Percentiles rank a stretch among this genome's conserved stretches.
phyloP scores from a whole-genome alignment of 1,139 yeast genomes.

The Lipomyces yarrowii region DNA sequence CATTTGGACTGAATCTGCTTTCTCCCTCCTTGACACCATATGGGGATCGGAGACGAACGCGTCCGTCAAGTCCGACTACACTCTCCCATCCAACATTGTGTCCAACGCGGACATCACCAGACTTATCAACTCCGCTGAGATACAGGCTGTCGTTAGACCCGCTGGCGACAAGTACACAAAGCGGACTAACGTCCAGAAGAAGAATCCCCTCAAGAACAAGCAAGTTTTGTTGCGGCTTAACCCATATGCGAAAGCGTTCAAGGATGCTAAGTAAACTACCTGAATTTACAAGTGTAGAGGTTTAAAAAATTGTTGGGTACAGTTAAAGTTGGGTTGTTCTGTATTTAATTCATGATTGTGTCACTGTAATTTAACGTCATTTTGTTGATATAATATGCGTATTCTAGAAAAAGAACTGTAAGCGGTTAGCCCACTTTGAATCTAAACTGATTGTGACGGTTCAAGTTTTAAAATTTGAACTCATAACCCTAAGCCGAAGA shows the following conservation, averaged over 20 bases:
- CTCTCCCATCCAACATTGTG: constrained; percentile 92
- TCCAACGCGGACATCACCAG: constrained; percentile 95
- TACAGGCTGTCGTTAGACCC: constrained; percentile 95
- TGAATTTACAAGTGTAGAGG: background rate
- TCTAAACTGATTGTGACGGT: too few species aligned
- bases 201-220: constrained; percentile 99
- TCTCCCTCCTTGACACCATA: constrained; percentile 93
- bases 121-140: constrained; percentile 98
- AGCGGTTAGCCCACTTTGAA: too few species aligned
- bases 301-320: background rate
- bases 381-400: background rate
- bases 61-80: constrained; percentile 79
- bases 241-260: constrained; percentile 98
- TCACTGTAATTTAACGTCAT: background rate
- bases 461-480: background rate
- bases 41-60: constrained; percentile 92
- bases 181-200: constrained; percentile 95
- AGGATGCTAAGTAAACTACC: constrained; percentile 53
- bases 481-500: background rate
- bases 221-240: constrained; percentile 96
- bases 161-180: constrained; percentile 93
- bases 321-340: background rate
- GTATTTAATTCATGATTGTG: background rate
- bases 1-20: constrained; percentile 99
- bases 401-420: too few species aligned